phyloP scores from a whole-genome alignment of 768 basidiomycete species.

The Cantharellus cinnabarinus region DNA sequence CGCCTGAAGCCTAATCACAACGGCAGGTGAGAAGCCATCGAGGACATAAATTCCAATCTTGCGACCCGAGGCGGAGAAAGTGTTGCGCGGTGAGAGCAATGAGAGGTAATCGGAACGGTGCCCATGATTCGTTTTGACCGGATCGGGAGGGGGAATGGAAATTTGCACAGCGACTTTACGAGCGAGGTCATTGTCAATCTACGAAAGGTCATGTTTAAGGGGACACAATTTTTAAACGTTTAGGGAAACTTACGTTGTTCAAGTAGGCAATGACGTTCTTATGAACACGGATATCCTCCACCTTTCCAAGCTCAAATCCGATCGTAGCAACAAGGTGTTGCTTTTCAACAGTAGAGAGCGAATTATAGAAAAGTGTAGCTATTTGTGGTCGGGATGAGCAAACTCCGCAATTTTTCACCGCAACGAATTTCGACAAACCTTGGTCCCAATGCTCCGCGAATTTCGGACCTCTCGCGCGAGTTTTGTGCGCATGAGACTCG shows the following conservation, averaged over 20 bases:
- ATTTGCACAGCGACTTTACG: slow-evolving; percentile 44
- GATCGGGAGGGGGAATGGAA: slow-evolving; percentile 35
- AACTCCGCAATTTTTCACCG: neutral
- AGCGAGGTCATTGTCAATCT: slow-evolving; percentile 58
- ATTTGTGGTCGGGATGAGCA: neutral
- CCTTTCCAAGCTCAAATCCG: slow-evolving; percentile 70
- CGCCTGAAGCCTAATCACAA: slow-evolving; percentile 37
- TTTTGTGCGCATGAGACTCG: slow-evolving; percentile 30
- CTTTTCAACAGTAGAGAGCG: slow-evolving; percentile 46
- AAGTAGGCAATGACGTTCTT: slow-evolving; percentile 43
- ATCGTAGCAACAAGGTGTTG: slow-evolving; percentile 48
- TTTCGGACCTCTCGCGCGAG: slow-evolving; percentile 21
- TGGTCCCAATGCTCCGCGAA: slow-evolving; percentile 67
- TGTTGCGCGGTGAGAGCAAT: slow-evolving; percentile 8
- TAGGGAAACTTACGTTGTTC: slow-evolving; percentile 16
- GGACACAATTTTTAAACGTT: neutral
- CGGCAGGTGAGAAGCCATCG: slow-evolving; percentile 48
- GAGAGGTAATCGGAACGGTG: slow-evolving; percentile 13
- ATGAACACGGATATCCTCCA: slow-evolving; percentile 55
- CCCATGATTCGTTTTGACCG: slow-evolving; percentile 34
- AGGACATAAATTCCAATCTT: slow-evolving; percentile 52
- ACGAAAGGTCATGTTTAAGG: slow-evolving; percentile 1
- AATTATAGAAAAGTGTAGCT: slow-evolving; percentile 65
- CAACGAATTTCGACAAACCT: slow-evolving; percentile 10
- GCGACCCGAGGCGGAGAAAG: slow-evolving; percentile 31